phyloP scores from a whole-genome alignment of 2,329 filamentous ascomycete species.

The Clonostachys byssicola region DNA sequence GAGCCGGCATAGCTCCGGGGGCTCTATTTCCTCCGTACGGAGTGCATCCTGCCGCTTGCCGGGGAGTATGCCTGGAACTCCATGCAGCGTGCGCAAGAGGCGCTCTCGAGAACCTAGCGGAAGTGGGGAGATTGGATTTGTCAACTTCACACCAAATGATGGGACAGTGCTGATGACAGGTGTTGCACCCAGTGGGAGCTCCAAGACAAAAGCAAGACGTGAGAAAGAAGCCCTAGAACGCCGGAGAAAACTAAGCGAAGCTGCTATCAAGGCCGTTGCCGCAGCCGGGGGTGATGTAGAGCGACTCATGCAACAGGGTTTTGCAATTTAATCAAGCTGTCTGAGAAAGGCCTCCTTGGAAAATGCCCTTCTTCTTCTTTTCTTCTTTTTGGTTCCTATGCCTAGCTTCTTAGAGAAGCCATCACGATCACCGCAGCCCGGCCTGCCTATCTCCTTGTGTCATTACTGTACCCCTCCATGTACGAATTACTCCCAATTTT shows the following conservation, averaged over 20 bases:
- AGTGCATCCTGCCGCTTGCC: slow-evolving; percentile 25
- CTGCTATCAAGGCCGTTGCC: slow-evolving; percentile 63
- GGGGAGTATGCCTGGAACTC: slow-evolving; percentile 29
- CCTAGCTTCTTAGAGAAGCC: neutral
- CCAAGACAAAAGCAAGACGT: slow-evolving; percentile 89
- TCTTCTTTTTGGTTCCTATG: neutral
- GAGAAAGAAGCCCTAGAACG: slow-evolving; percentile 85
- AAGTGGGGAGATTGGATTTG: slow-evolving; percentile 55
- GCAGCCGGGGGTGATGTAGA: slow-evolving; percentile 67
- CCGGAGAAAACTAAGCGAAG: slow-evolving; percentile 63
- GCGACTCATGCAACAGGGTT: slow-evolving; percentile 45
- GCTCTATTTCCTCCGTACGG: slow-evolving; percentile 25
- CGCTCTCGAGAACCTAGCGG: slow-evolving; percentile 24
- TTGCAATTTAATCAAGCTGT: slow-evolving; percentile 27
- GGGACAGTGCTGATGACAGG: slow-evolving; percentile 76
- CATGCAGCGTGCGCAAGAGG: slow-evolving; percentile 31
- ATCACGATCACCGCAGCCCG: neutral
- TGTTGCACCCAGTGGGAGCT: slow-evolving; percentile 85
- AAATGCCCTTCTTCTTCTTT: neutral
- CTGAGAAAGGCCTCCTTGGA: neutral
- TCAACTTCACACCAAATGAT: slow-evolving; percentile 86
- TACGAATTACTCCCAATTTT: neutral
- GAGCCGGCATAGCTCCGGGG: slow-evolving; percentile 31
- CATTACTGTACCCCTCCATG: too few relatives aligned
- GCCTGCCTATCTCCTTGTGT: neutral